These are phyloP conservation scores for Alliaria petiolata DNA, from an alignment of 345 rosid genomes.

Conservation along the genomic window DNA sequence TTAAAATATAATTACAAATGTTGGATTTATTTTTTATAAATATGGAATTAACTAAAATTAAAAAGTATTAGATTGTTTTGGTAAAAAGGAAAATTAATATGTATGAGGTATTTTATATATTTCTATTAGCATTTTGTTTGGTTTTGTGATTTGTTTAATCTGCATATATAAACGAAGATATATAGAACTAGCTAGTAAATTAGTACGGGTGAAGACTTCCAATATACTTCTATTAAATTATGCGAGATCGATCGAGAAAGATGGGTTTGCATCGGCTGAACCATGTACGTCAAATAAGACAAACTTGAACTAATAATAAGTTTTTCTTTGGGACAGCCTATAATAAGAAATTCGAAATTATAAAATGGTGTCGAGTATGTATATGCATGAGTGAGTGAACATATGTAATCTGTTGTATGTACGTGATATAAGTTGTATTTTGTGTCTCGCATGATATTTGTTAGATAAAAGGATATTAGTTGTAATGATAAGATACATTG, in stretches of 20 bases:
- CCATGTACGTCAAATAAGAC: too few relatives aligned
- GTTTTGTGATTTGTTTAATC: too few relatives aligned
- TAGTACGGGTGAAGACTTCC: too few relatives aligned
- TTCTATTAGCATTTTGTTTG: neutral
- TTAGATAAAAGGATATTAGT: conserved; percentile 14
- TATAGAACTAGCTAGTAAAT: too few relatives aligned
- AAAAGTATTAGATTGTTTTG: neutral
- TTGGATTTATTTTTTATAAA: too few relatives aligned
- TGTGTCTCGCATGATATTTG: conserved; percentile 21
- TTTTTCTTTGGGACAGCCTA: neutral
- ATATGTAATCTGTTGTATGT: neutral
- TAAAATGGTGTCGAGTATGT: neutral
- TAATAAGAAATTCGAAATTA: neutral
- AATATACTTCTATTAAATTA: too few relatives aligned
- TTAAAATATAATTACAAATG: neutral
- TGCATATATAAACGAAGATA: too few relatives aligned
- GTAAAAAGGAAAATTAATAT: neutral
- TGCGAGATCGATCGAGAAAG: too few relatives aligned
- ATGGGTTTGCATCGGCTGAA: too few relatives aligned
- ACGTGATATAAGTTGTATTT: conserved; percentile 16
- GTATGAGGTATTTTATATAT: neutral
- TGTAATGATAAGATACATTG: conserved; percentile 12
- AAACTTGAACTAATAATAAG: too few relatives aligned
- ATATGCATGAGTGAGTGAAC: conserved; percentile 9
- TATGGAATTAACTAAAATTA: neutral